A percentile compares a stretch with the other conserved stretches of the same genome.
Conservation (phyloP, 768 basidiomycete species). For the Scleroderma citrinum region DNA sequence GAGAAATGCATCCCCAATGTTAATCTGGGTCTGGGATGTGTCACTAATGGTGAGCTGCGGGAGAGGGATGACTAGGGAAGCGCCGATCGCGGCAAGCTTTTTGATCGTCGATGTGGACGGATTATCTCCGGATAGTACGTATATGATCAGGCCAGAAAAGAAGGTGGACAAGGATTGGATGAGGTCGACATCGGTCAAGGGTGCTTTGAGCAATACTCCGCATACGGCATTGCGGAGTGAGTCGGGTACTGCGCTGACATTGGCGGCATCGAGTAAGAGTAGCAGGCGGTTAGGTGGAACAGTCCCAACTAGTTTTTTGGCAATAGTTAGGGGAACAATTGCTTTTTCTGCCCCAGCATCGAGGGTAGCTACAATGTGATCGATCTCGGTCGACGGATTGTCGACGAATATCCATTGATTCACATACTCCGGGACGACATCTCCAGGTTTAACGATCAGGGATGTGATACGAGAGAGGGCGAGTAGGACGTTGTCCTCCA, state of each 20-base stretch:
- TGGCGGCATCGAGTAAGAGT: conserved; percentile 69
- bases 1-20: conserved; percentile 81
- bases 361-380: conserved; percentile 57
- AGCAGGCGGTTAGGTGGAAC: conserved; percentile 70
- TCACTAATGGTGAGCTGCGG: conserved; percentile 57
- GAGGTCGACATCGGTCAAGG: conserved; percentile 66
- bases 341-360: conserved; percentile 79
- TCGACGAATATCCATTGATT: conserved; percentile 54
- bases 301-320: conserved; percentile 57
- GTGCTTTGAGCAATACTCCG: conserved; percentile 75
- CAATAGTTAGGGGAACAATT: conserved; percentile 63
- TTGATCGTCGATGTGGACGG: conserved; percentile 58
- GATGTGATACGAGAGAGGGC: conserved; percentile 75
- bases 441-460: conserved; percentile 47
- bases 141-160: conserved; percentile 56
- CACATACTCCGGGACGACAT: conserved; percentile 23
- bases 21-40: conserved; percentile 54
- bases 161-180: conserved; percentile 74
- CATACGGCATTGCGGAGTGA: conserved; percentile 67
- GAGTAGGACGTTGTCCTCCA: conserved; percentile 42
- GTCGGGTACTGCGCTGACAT: conserved; percentile 70
- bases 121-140: conserved; percentile 50
- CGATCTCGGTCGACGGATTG: conserved; percentile 39
- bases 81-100: conserved; percentile 51
- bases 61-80: conserved; percentile 65